These are phyloP conservation scores for Aspergillus sp. DNA, from an alignment of 2,329 filamentous ascomycete genomes.

Conservation along the genomic window DNA sequence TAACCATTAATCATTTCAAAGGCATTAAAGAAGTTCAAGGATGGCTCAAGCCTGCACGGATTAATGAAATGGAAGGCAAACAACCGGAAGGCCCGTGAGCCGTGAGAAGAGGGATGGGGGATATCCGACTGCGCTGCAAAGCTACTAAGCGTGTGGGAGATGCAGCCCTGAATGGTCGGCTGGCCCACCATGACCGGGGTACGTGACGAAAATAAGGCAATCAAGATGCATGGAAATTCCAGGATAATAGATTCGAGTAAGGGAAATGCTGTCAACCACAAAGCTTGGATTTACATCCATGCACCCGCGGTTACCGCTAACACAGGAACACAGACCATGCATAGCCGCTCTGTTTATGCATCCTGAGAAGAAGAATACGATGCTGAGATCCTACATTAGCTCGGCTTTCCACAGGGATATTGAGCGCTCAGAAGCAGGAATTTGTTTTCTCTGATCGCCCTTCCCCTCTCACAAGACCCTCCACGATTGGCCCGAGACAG, in stretches of 20 bases:
- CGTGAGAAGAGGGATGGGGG: not conserved
- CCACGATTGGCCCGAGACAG: constrained; percentile 11
- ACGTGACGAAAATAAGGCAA: not conserved
- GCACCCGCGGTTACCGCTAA: constrained; percentile 5
- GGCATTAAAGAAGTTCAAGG: not conserved
- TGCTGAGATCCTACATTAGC: not conserved
- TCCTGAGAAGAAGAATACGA: not conserved
- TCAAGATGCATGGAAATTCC: not conserved
- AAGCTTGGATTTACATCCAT: not conserved
- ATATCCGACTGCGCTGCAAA: not conserved
- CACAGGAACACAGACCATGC: not conserved
- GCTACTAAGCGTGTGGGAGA: not conserved
- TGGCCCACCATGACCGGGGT: not conserved
- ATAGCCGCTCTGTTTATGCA: not conserved
- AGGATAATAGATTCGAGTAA: constrained; percentile 1
- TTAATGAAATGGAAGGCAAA: not conserved
- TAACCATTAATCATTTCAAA: not conserved
- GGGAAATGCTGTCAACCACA: not conserved
- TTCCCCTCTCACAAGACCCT: not conserved
- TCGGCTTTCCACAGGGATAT: not conserved
- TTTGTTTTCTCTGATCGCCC: constrained; percentile 10
- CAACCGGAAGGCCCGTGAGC: not conserved
- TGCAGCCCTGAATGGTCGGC: not conserved
- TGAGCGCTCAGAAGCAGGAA: not conserved
- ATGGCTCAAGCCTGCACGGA: not conserved